Evolutionary conservation across 257 asterid genomes (phyloP), one percentile per base, ranked within the genome.

Genomic region (Solanum pimpinellifolium): DNA sequence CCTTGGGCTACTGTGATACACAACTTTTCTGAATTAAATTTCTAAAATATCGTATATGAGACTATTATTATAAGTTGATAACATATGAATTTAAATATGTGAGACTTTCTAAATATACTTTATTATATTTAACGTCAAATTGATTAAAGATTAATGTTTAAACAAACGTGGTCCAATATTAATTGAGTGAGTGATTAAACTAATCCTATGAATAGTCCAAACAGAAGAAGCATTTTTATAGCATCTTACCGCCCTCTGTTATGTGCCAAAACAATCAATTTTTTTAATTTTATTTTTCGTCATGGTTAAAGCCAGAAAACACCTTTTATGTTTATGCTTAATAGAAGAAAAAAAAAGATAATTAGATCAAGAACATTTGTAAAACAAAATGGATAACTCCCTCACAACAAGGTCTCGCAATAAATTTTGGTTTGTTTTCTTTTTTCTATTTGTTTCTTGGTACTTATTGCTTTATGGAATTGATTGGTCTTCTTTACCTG

Each of bases 401-500:
- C 80, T 85, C 75, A 7, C 42, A 18, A 46, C 89, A 6, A 88
- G 89, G 88, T 88, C 76, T 21, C 93, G 90, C 66, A 93, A 91
- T 66, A 93, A 89, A 76, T 89, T 93, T 85, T 95, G 97, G 98
- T 87, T 94, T 20, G 90, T 87, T 31, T 90, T 91, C 88, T 86
- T 86, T 62, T 65, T 68, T 21, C 25, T 96, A 39, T 95, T 96
- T 85, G 90, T 93, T 21, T 90, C 94, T 77, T 96, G 98, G 98
- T 95, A 93, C 87, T 25, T 90, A 29, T 42, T 96, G 75, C 93
- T 96, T 70, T 93, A 93, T 83, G 93, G 91, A 27, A 88, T 86
- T 60, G 96, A 95, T 87, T 92, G 98, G 97, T 87, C 93, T 76
- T 91, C 94, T 27, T 76, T 95, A 83, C 90, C 91, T 69, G 88